phyloP scores from a whole-genome alignment of 257 asterid genomes.

The Plantago elongata region DNA sequence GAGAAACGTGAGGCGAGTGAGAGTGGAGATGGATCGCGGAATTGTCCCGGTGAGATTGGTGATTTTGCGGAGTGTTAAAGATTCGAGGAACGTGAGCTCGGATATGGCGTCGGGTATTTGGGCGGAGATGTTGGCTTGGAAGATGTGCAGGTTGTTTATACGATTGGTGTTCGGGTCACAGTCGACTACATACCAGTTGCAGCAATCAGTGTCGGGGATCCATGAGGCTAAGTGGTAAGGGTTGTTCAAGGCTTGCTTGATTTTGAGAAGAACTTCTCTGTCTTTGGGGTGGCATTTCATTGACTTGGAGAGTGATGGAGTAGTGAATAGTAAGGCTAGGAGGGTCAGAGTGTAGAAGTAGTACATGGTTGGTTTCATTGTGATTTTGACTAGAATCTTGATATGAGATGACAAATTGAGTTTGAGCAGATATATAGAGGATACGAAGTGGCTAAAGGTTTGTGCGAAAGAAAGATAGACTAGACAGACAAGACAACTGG shows the following conservation, averaged over 20 bases:
- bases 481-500: too few species aligned
- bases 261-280: conserved; percentile 40
- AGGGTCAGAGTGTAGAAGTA: conserved; percentile 13
- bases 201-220: conserved; percentile 56
- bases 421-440: too few species aligned
- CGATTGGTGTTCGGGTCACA: conserved; percentile 45
- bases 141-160: conserved; percentile 30
- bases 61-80: conserved; percentile 27
- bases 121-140: conserved; percentile 36
- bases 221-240: conserved; percentile 44
- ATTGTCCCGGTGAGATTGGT: conserved; percentile 51
- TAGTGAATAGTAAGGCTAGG: conserved; percentile 19
- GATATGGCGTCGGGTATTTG: conserved; percentile 42
- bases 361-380: too few species aligned
- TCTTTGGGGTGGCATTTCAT: conserved; percentile 44
- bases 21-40: conserved; percentile 34
- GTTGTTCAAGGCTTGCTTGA: conserved; percentile 39
- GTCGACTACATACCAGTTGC: conserved; percentile 41
- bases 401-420: too few species aligned
- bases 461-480: too few species aligned
- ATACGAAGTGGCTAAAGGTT: too few species aligned
- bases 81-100: conserved; percentile 40
- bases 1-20: conserved; percentile 25
- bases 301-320: conserved; percentile 14
- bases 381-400: too few species aligned